These are phyloP conservation scores for Xylaria digitata DNA, from an alignment of 2,329 filamentous ascomycete species.

Conservation along the genomic window DNA sequence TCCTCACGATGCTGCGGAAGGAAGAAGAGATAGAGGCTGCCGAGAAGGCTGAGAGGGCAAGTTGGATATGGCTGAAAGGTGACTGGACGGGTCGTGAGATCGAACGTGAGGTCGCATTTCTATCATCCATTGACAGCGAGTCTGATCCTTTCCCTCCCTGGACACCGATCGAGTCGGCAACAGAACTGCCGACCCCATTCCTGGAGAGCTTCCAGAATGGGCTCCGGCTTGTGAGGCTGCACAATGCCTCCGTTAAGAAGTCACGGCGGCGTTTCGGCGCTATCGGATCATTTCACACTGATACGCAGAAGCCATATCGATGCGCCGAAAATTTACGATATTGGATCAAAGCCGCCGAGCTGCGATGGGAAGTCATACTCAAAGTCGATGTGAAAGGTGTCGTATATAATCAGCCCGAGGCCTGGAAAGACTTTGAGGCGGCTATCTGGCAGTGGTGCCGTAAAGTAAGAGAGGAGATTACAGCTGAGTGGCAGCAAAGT, in stretches of 20 bases:
- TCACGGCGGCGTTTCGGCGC: slow-evolving; percentile 88
- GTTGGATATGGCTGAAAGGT: slow-evolving; percentile 82
- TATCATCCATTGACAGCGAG: slow-evolving; percentile 76
- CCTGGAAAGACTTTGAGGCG: slow-evolving; percentile 85
- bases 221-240: slow-evolving; percentile 82
- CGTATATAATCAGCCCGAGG: slow-evolving; percentile 76
- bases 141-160: slow-evolving; percentile 74
- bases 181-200: slow-evolving; percentile 75
- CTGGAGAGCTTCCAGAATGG: slow-evolving; percentile 81
- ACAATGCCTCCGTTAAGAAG: slow-evolving; percentile 88
- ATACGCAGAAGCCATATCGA: slow-evolving; percentile 94
- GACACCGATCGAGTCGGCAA: slow-evolving; percentile 65
- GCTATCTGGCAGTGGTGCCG: slow-evolving; percentile 86
- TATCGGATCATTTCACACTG: slow-evolving; percentile 89
- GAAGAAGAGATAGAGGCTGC: slow-evolving; percentile 82
- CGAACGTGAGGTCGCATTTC: slow-evolving; percentile 83
- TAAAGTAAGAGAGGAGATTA: slow-evolving; percentile 84
- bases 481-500: slow-evolving; percentile 66
- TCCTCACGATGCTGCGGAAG: slow-evolving; percentile 78
- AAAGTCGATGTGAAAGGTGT: slow-evolving; percentile 87
- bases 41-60: slow-evolving; percentile 75
- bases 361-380: slow-evolving; percentile 89
- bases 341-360: slow-evolving; percentile 95
- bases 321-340: slow-evolving; percentile 92
- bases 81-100: slow-evolving; percentile 82